Conservation (phyloP, 495 filamentous ascomycete species). For the Penicillium roqueforti region DNA sequence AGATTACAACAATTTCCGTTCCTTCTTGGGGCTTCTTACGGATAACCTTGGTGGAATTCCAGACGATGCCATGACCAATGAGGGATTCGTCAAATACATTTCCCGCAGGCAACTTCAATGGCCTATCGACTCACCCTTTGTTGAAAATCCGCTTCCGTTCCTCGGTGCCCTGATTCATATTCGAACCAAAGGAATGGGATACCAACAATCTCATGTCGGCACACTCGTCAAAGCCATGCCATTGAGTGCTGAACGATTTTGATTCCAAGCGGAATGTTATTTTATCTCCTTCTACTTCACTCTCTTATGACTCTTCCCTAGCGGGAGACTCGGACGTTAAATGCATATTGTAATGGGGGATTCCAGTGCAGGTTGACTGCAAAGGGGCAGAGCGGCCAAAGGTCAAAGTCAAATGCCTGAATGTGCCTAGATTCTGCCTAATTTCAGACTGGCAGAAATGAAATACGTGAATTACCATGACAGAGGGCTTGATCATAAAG, state of each 20-base stretch:
- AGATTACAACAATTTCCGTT: conserved; percentile 50
- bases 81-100: conserved; percentile 42
- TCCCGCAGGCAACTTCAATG: neutral
- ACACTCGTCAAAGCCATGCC: neutral
- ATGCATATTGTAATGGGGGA: too few species aligned
- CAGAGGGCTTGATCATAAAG: too few species aligned
- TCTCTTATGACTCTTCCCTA: too few species aligned
- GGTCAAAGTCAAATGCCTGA: too few species aligned
- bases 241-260: neutral
- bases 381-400: too few species aligned
- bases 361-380: too few species aligned
- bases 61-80: conserved; percentile 18
- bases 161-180: neutral
- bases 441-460: too few species aligned
- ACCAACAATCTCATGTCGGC: neutral
- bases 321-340: too few species aligned
- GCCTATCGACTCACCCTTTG: neutral
- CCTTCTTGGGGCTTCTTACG: conserved; percentile 48
- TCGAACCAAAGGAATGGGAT: neutral
- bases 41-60: conserved; percentile 19
- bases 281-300: too few species aligned
- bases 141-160: neutral
- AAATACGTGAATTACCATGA: too few species aligned
- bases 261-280: too few species aligned
- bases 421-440: too few species aligned